Percentiles rank a stretch among this genome's conserved stretches.
Conservation (phyloP, 1,284 basidiomycete genomes). For the Cystobasidium pallidum region DNA sequence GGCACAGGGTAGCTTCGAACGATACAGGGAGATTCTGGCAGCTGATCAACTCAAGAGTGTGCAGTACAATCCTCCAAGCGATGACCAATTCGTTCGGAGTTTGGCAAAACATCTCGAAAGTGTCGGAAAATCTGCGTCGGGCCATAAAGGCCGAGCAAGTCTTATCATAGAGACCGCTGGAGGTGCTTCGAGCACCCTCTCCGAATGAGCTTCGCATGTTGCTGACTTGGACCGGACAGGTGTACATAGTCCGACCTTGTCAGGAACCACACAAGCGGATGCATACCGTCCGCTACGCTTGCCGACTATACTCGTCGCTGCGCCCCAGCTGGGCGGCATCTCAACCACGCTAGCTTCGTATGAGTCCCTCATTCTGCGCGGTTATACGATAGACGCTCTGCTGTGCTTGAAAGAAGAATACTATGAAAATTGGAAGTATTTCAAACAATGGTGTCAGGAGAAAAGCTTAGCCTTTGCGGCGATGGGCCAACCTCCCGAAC, state of each 20-base stretch:
- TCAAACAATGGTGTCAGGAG: slow-evolving; percentile 72
- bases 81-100: slow-evolving; percentile 70
- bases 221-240: slow-evolving; percentile 61
- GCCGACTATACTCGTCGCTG: slow-evolving; percentile 84
- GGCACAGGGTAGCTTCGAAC: slow-evolving; percentile 46
- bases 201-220: neutral
- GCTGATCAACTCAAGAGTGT: slow-evolving; percentile 13
- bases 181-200: slow-evolving; percentile 62
- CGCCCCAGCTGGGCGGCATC: slow-evolving; percentile 88
- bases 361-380: slow-evolving; percentile 85
- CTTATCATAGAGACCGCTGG: slow-evolving; percentile 94
- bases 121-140: slow-evolving; percentile 59
- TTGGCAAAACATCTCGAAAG: slow-evolving; percentile 67
- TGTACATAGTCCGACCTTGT: slow-evolving; percentile 86
- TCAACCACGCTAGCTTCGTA: slow-evolving; percentile 92
- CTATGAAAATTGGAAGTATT: slow-evolving; percentile 83
- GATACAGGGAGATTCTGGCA: too few species aligned
- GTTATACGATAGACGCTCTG: slow-evolving; percentile 86
- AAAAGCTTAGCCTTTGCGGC: slow-evolving; percentile 65
- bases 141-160: slow-evolving; percentile 45
- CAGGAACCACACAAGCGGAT: slow-evolving; percentile 83
- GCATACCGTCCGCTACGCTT: slow-evolving; percentile 81
- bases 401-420: slow-evolving; percentile 84
- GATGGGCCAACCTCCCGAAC: slow-evolving; percentile 67
- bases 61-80: slow-evolving; percentile 54